phyloP scores from a whole-genome alignment of 2,329 filamentous ascomycete genomes.

The Metarhizium album region DNA sequence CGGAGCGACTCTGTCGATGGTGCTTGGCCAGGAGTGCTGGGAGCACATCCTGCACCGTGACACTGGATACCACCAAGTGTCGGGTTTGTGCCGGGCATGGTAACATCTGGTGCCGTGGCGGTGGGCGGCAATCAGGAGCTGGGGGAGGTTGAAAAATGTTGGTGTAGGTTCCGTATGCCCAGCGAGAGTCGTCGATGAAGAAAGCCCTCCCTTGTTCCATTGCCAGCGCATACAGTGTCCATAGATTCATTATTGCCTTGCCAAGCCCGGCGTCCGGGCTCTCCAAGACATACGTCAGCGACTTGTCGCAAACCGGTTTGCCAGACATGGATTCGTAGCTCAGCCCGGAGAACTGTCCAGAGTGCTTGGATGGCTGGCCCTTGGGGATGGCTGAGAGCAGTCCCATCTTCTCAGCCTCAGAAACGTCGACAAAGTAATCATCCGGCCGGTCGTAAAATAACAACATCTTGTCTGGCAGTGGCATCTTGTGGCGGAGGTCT shows the following conservation, averaged over 20 bases:
- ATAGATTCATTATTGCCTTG: slow-evolving; percentile 64
- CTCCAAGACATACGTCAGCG: slow-evolving; percentile 70
- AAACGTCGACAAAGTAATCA: slow-evolving; percentile 62
- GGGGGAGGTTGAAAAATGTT: slow-evolving; percentile 62
- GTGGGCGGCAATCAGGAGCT: slow-evolving; percentile 53
- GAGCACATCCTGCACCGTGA: slow-evolving; percentile 55
- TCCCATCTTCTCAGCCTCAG: slow-evolving; percentile 55
- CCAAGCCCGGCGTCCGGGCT: slow-evolving; percentile 64
- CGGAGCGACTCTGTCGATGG: slow-evolving; percentile 14
- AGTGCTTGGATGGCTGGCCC: slow-evolving; percentile 27
- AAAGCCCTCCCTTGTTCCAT: slow-evolving; percentile 64
- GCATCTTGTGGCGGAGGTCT: slow-evolving; percentile 28
- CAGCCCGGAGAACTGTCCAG: slow-evolving; percentile 38
- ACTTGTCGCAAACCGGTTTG: slow-evolving; percentile 52
- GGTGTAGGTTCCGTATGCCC: slow-evolving; percentile 69
- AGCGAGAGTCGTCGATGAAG: slow-evolving; percentile 75
- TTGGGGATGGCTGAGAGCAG: slow-evolving; percentile 39
- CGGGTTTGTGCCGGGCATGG: slow-evolving; percentile 68
- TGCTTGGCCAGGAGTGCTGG: slow-evolving; percentile 36
- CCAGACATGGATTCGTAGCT: slow-evolving; percentile 31
- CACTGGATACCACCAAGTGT: slow-evolving; percentile 63
- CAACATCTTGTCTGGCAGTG: slow-evolving; percentile 32
- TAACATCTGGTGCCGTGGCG: slow-evolving; percentile 63
- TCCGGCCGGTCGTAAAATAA: slow-evolving; percentile 51
- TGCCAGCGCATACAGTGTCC: slow-evolving; percentile 75